Evolutionary conservation across 495 filamentous ascomycete species (phyloP).

Genomic region (Aspergillus conjunctus): DNA sequence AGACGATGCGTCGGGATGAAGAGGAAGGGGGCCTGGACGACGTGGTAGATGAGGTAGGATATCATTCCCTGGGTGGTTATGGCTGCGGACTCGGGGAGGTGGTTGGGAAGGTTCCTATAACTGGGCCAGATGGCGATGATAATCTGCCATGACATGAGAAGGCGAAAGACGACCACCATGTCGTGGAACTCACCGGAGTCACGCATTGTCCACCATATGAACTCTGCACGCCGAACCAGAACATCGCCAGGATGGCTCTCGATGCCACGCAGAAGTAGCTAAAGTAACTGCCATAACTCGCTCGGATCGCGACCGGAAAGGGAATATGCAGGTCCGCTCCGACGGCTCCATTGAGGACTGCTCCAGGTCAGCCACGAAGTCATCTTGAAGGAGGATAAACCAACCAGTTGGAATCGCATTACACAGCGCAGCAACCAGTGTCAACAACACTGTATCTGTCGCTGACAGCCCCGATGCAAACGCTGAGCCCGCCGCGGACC

Average conservation of each 20-base stretch:
- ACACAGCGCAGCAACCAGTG: slow-evolving; percentile 12
- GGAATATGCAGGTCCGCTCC: slow-evolving; percentile 10
- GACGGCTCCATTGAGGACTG: slow-evolving; percentile 13
- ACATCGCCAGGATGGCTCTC: slow-evolving; percentile 14
- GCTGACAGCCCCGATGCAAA: slow-evolving; percentile 13
- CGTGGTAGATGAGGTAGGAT: slow-evolving; percentile 12
- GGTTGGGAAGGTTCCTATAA: slow-evolving; percentile 11
- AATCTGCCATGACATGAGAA: background rate
- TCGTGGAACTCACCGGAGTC: slow-evolving; percentile 10
- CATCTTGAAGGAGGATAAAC: background rate
- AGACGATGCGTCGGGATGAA: slow-evolving; percentile 16
- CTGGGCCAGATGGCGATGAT: slow-evolving; percentile 16
- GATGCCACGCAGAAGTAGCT: slow-evolving; percentile 16
- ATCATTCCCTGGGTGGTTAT: slow-evolving; percentile 20
- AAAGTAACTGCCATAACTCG: slow-evolving; percentile 16
- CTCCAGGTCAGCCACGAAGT: background rate
- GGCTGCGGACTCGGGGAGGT: slow-evolving; percentile 11
- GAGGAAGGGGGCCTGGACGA: slow-evolving; percentile 15
- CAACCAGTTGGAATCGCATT: slow-evolving; percentile 16
- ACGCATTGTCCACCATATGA: slow-evolving; percentile 15
- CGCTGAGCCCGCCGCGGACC: slow-evolving; percentile 14
- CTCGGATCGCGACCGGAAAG: slow-evolving; percentile 13
- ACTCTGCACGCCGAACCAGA: slow-evolving; percentile 17
- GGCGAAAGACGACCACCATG: background rate
- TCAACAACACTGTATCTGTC: slow-evolving; percentile 11